phyloP scores from a whole-genome alignment of 1,284 basidiomycete species.

The Malassezia globosa region DNA sequence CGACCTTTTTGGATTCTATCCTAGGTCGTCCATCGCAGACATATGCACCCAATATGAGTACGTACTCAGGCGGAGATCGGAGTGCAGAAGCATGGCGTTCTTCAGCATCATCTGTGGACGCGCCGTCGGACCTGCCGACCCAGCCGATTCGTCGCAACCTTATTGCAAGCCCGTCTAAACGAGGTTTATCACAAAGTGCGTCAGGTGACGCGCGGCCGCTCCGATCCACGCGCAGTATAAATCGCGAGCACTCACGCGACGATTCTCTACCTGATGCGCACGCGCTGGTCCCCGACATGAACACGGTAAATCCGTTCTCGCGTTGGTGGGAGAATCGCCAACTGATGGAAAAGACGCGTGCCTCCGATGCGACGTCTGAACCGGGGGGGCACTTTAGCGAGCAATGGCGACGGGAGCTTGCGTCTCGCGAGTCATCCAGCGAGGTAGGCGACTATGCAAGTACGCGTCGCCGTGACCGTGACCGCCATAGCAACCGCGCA shows the following conservation, averaged over 20 bases:
- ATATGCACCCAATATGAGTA: constrained; percentile 19
- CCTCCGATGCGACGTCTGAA: background rate
- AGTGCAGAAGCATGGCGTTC: background rate
- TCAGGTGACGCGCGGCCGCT: background rate
- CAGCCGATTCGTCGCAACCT: background rate
- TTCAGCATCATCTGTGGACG: background rate
- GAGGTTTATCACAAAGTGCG: background rate
- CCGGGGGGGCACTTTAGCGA: background rate
- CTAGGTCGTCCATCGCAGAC: constrained; percentile 43
- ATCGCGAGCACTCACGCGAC: background rate
- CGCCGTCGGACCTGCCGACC: background rate
- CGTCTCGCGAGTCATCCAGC: constrained; percentile 3
- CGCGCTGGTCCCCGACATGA: constrained; percentile 5
- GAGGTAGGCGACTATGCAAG: constrained; percentile 1
- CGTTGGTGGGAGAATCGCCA: constrained; percentile 16
- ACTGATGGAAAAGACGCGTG: background rate
- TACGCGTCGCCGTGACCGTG: background rate
- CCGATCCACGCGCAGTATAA: background rate
- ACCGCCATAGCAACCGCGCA: background rate
- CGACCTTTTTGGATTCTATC: constrained; percentile 39
- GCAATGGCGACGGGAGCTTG: constrained; percentile 9
- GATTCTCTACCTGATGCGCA: background rate
- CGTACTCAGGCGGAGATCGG: background rate
- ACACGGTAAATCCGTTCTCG: constrained; percentile 7
- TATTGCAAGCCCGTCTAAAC: background rate